Base-by-base conservation (phyloP, 805 yeast genomes). In the Candida chauliodis region DNA sequence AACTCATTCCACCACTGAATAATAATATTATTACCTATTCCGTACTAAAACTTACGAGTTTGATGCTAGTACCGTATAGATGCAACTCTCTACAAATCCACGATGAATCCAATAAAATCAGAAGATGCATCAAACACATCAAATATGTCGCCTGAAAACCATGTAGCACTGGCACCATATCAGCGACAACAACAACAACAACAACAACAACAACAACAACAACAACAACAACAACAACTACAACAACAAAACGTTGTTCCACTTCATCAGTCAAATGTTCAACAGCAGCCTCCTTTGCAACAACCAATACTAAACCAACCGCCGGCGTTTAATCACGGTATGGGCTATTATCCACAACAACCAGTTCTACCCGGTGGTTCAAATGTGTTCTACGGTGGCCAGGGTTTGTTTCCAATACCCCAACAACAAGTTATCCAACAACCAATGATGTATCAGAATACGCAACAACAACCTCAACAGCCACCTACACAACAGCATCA, bases 381-480 rank as follows among this genome's bases (percentile, higher is more conserved):
- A 27, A 27, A 27, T 27, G 30, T 27, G 18, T 9, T 27, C 7
- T 27, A 27, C 14, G 18, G 18, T 27, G 30, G 19, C 10, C 30
- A 27, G 15, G 30, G 19, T 4, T 10, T 27, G 17, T 27, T 14
- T 27, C 28, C 28, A 25, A n/a, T n/a, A n/a, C n/a, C n/a, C n/a
- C n/a, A n/a, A n/a, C 28, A n/a, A 25, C 28, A 25, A 25, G 13
- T 25, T n/a, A 25, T 25, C 15, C 5, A n/a, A 8, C 31, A 28
- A 11, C 31, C 31, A 15, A 13, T 17, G 9, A 8, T 28, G n/a
- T n/a, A n/a, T 28, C 31, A 28, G 9, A 10, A 10, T 28, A 28
- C 8, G 24, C 37, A 25, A 8, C 37, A 34, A 34, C 38, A 28
- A 19, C 41, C 10, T 11, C 43, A 36, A 9, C 42, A 33, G 15